These are phyloP conservation scores for Yamadazyma triangularis DNA, from an alignment of 1,139 yeast species.

Conservation along the genomic window DNA sequence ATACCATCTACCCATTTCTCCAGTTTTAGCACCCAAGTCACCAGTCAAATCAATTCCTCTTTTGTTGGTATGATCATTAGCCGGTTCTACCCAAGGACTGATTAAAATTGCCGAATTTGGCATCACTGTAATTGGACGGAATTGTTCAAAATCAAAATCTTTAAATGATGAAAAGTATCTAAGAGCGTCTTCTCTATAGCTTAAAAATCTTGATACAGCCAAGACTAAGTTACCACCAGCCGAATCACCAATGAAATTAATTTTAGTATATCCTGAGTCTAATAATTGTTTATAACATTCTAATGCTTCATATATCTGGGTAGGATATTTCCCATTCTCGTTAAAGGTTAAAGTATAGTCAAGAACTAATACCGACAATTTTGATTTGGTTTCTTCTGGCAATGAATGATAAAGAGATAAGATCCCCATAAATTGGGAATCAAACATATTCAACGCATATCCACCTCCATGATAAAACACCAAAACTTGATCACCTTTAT, in stretches of 20 bases:
- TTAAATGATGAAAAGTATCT: conserved; percentile 14
- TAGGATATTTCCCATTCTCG: conserved; percentile 26
- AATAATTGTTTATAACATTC: conserved; percentile 24
- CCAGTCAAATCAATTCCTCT: conserved; percentile 24
- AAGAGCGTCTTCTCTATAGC: conserved; percentile 27
- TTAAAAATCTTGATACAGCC: conserved; percentile 27
- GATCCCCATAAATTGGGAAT: conserved; percentile 23
- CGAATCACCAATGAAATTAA: conserved; percentile 42
- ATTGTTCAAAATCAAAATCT: conserved; percentile 9
- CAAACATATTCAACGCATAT: conserved; percentile 25
- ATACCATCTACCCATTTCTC: conserved; percentile 25
- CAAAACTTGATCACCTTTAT: conserved; percentile 10
- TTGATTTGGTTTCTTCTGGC: conserved; percentile 13
- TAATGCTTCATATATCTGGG: conserved; percentile 34
- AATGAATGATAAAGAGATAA: conserved; percentile 21
- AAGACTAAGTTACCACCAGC: conserved; percentile 43
- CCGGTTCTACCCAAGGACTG: conserved; percentile 44
- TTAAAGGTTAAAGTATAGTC: conserved; percentile 36
- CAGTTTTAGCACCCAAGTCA: conserved; percentile 27
- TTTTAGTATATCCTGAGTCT: conserved; percentile 23
- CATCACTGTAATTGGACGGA: conserved; percentile 14
- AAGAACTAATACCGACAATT: conserved; percentile 24
- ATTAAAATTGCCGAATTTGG: conserved; percentile 30
- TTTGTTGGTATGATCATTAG: conserved; percentile 9
- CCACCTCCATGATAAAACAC: conserved; percentile 41